Evolutionary conservation across 164 flowering plant species (phyloP).

Genomic region (Tinospora cordifolia): DNA sequence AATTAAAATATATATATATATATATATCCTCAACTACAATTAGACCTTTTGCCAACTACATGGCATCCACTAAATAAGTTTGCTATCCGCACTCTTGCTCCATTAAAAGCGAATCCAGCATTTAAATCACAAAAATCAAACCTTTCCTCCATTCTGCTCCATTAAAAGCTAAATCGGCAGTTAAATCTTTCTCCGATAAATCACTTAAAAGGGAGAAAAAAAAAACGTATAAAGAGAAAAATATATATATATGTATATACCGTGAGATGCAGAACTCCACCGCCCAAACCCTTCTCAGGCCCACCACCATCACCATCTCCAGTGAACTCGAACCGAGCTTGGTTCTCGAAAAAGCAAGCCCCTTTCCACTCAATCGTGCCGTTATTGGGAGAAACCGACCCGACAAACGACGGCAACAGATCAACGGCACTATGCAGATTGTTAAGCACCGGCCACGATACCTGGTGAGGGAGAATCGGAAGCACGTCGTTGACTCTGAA

Average conservation of each 20-base stretch:
- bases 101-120: no score
- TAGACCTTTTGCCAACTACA: no score
- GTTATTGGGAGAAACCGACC: constrained; percentile 62
- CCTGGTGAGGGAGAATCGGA: constrained; percentile 74
- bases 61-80: no score
- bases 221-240: background rate
- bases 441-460: constrained; percentile 94
- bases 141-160: no score
- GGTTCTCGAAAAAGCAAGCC: constrained; percentile 71
- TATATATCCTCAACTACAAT: no score
- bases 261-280: constrained; percentile 67
- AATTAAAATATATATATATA: no score
- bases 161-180: no score
- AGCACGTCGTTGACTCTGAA: constrained; percentile 72
- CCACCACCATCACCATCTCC: constrained; percentile 18
- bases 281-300: constrained; percentile 49
- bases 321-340: constrained; percentile 65
- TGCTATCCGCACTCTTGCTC: no score
- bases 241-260: no score
- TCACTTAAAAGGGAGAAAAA: background rate
- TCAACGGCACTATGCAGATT: constrained; percentile 79
- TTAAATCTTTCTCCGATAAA: no score
- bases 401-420: constrained; percentile 73
- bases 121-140: no score
- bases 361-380: constrained; percentile 77